Evolutionary conservation across 1,284 basidiomycete genomes (phyloP), one percentile per base, ranked within the genome.

Genomic region (Puccinia novopanici): DNA sequence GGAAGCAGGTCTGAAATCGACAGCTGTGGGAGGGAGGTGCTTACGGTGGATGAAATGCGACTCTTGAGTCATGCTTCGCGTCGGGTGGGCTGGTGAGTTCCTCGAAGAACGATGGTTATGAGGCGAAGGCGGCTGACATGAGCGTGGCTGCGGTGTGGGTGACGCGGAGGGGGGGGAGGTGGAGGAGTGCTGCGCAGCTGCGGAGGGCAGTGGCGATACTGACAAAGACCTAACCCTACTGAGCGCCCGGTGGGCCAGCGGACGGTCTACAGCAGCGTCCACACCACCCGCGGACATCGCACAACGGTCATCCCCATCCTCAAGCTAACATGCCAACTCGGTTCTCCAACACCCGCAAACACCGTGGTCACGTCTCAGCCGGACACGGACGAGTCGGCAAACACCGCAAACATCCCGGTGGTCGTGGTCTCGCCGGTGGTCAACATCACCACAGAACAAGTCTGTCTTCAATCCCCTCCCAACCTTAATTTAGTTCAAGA

Each of bases 401-500:
- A 91, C 96, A 99, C 91, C 92, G 96, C 88, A 98, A 99, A 89
- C 95, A 97, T 87, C 97, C 97, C 82, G 96, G 96, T 90, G 96
- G 96, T 94, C 93, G 96, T 88, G 96, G 96, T 98, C 92, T 98
- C 86, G 96, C 96, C 89, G 97, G 96, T 95, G 96, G 97, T 91
- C 90, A 92, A 89, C 96, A 98, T 89, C 96, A 99, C 90, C 97
- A 99, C 92, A 90, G 96, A 82, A 89, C 88, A 85, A 86, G 85
- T 81, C 73, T 59, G 73, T 52, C 50, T 48, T 48, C 59, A 27
- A 61, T 61, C 59, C 55, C 75, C 34, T 34, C 34, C 34, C 34
- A 1, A 34, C 34, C 34, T 34, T 3, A 37, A 13, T 27, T 15
- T 9, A 42, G 59, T 45, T 9, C 40, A 8, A 55, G 1, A 3